Evolutionary conservation across 2,329 filamentous ascomycete species (phyloP), one percentile per base, ranked within the genome.

Genomic region (Pestalotiopsis sp.): DNA sequence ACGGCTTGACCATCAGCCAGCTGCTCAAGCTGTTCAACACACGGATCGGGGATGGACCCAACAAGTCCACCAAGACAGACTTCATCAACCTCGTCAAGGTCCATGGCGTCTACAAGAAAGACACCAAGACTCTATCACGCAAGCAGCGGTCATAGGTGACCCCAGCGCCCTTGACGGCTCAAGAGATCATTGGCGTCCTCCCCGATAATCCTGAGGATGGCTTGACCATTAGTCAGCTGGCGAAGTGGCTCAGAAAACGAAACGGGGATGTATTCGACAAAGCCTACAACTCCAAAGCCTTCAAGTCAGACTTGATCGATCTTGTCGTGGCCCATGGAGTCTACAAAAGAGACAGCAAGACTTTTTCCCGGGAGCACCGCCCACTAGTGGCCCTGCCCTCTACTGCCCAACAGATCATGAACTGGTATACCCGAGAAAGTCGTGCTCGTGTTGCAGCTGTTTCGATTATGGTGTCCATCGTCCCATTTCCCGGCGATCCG

Each of bases 11-110:
- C 0, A 86, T 90, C 62, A 81, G 81, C 14, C 81, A 83, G 14
- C 80, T 92, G 7, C 82, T 90, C 67, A 85, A 83, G 70, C 78
- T 81, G 52, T 91, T 91, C 75, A 78, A 83, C 25, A 79, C 79
- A 31, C 85, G 89, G 27, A 80, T 91, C 13, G 84, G 84, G 25
- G 84, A 86, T 25, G 80, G 81, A 6, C 83, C 85, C 4, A 83
- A 85, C 4, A 82, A 85, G 73, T 88, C 87, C 76, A 80, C 81
- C 3, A 85, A 85, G 71, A 79, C 80, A 41, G 85, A 88, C 31
- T 91, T 89, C 84, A 86, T 91, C 69, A 81, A 82, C 67, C 75
- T 91, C 68, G 88, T 92, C 13, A 88, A 86, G 76, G 82, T 84
- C 45, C 81, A 87, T 49, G 84, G 86, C 1, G 80, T 82, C 14